These are phyloP conservation scores for Triticum dicoccoides DNA, from an alignment of 176 grass and related monocot genomes.

Conservation along the genomic window DNA sequence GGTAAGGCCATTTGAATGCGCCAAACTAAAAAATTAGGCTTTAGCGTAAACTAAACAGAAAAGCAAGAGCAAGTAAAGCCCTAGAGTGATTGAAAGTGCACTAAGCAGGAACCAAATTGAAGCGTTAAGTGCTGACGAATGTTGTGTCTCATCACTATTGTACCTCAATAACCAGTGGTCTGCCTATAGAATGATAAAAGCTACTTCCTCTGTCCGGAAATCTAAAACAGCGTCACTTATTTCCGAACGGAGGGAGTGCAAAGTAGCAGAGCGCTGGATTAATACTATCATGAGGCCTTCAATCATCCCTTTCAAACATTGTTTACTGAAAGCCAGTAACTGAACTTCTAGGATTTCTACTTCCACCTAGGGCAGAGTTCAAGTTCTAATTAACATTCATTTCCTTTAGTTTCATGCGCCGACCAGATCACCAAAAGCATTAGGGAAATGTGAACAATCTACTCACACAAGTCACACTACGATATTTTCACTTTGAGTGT, in stretches of 20 bases:
- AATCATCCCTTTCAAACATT: background rate
- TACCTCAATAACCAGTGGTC: background rate
- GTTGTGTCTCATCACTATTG: background rate
- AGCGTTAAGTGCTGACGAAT: background rate
- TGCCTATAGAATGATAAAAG: background rate
- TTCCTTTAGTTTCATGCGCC: background rate
- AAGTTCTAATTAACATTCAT: background rate
- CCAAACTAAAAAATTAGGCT: background rate
- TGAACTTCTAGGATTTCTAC: background rate
- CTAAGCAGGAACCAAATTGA: background rate
- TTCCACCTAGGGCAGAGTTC: background rate
- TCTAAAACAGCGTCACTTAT: no score
- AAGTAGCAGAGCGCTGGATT: background rate
- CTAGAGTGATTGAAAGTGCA: background rate
- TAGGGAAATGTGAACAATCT: background rate
- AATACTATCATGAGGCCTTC: background rate
- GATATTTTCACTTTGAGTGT: background rate
- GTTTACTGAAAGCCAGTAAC: background rate
- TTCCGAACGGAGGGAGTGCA: background rate
- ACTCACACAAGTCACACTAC: background rate
- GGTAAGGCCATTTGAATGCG: background rate
- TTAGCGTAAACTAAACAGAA: constrained; percentile 19
- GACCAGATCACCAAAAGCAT: constrained; percentile 10
- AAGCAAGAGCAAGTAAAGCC: constrained; percentile 10
- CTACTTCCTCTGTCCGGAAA: no score